phyloP scores from a whole-genome alignment of 345 rosid genomes.

The Bruguiera gymnorhiza region DNA sequence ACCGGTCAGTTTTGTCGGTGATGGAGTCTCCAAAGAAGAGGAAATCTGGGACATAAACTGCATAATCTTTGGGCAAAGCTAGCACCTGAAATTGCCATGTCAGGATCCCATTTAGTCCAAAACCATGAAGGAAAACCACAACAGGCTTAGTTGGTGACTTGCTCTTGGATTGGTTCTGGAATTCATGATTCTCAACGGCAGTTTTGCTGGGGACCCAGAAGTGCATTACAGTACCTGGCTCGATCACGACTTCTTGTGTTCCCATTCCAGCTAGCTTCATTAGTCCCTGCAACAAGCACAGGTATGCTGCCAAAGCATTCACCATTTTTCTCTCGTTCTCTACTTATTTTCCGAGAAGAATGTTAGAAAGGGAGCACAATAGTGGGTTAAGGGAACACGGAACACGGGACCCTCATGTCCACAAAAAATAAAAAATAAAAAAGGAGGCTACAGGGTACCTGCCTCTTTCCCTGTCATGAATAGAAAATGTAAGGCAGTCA shows the following conservation, averaged over 20 bases:
- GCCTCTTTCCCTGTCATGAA: no score
- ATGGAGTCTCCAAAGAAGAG: constrained; percentile 45
- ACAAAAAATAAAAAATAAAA: no score
- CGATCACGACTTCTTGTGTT: constrained; percentile 23
- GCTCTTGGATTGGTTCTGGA: not conserved
- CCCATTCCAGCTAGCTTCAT: constrained; percentile 29
- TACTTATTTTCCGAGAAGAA: no score
- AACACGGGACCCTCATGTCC: no score
- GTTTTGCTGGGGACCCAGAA: constrained; percentile 36
- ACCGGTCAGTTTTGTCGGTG: constrained; percentile 25
- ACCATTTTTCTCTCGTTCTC: constrained; percentile 14
- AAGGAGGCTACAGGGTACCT: no score
- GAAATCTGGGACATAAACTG: constrained; percentile 47
- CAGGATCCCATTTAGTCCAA: constrained; percentile 27
- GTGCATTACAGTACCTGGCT: constrained; percentile 39
- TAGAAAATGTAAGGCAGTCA: no score
- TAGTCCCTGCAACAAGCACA: constrained; percentile 12
- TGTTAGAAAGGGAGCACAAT: no score
- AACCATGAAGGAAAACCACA: constrained; percentile 44
- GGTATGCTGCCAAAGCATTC: constrained; percentile 19
- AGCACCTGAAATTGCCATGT: constrained; percentile 46
- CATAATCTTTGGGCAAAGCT: constrained; percentile 26
- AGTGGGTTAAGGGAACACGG: no score
- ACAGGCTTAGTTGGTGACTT: constrained; percentile 16
- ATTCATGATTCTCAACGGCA: not conserved